Evolutionary conservation across 2,329 filamentous ascomycete genomes (phyloP).

Genomic region (Xylariaceae sp.): DNA sequence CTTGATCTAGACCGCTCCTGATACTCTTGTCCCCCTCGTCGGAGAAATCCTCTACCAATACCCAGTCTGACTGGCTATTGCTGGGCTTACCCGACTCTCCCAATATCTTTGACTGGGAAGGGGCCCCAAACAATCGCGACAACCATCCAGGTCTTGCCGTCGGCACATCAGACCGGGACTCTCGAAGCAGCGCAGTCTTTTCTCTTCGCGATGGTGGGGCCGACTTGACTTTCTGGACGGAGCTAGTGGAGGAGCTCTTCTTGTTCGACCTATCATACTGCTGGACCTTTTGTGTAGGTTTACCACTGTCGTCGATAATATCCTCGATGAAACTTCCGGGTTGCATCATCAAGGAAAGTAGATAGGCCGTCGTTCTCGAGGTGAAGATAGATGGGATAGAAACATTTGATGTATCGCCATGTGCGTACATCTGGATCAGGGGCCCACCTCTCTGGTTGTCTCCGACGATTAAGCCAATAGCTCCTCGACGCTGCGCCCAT

Average conservation of each 20-base stretch:
- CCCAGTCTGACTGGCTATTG: constrained; percentile 68
- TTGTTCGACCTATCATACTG: constrained; percentile 39
- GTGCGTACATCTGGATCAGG: constrained; percentile 96
- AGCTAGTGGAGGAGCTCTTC: constrained; percentile 32
- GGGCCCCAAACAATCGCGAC: constrained; percentile 37
- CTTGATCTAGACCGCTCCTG: constrained; percentile 39
- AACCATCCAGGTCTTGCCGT: constrained; percentile 38
- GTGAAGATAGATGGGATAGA: constrained; percentile 94
- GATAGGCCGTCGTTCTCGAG: constrained; percentile 86
- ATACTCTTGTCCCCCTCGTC: constrained; percentile 45
- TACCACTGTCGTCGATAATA: constrained; percentile 54
- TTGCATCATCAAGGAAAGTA: constrained; percentile 82
- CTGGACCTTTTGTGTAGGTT: constrained; percentile 49
- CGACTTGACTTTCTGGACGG: constrained; percentile 24
- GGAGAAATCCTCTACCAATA: constrained; percentile 60
- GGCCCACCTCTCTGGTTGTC: constrained; percentile 86
- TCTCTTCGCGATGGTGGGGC: constrained; percentile 26
- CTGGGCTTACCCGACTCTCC: constrained; percentile 58
- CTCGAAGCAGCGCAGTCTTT: constrained; percentile 26
- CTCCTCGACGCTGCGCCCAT: constrained; percentile 90
- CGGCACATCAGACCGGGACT: constrained; percentile 22
- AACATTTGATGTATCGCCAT: constrained; percentile 89
- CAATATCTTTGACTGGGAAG: constrained; percentile 29
- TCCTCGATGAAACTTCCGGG: constrained; percentile 59
- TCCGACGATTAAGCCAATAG: constrained; percentile 84